phyloP scores from a whole-genome alignment of 805 yeast genomes.

The Yamadazyma phyllophila region DNA sequence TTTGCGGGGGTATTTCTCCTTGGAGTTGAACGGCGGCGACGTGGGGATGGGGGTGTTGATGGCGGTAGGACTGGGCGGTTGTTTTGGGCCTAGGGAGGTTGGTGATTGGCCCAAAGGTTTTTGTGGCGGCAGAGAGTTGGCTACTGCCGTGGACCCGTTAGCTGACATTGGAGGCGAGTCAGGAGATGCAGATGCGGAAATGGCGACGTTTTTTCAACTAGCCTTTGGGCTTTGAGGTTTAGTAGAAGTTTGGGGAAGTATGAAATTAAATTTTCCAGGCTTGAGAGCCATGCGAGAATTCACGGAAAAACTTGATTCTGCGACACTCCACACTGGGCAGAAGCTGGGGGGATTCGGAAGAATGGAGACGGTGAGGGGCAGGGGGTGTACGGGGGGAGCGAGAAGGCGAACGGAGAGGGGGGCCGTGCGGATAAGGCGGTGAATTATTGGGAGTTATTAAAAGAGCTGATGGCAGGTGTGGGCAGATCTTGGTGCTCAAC shows the following conservation, averaged over 20 bases:
- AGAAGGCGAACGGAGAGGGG: no score
- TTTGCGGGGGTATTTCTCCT: slow-evolving; percentile 41
- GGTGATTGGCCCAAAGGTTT: no score
- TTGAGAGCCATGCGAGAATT: slow-evolving; percentile 4
- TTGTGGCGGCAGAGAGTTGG: not conserved
- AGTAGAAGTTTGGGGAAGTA: not conserved
- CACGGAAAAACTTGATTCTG: slow-evolving; percentile 11
- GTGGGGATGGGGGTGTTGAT: no score
- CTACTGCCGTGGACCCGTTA: slow-evolving; percentile 1
- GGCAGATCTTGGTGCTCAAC: not conserved
- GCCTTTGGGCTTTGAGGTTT: not conserved
- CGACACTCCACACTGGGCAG: slow-evolving; percentile 7
- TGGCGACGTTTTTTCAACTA: not conserved
- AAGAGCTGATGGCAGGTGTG: no score
- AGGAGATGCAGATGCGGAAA: no score
- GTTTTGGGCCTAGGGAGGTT: no score
- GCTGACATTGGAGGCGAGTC: not conserved
- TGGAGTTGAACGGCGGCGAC: no score
- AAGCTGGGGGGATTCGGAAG: slow-evolving; percentile 6
- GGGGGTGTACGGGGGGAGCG: no score
- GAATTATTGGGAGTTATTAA: no score
- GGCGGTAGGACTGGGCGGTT: no score
- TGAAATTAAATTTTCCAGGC: not conserved
- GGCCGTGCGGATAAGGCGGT: no score
- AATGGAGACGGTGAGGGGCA: not conserved